Conservation (phyloP, 495 filamentous ascomycete genomes). For the Amniculicola lignicola region DNA sequence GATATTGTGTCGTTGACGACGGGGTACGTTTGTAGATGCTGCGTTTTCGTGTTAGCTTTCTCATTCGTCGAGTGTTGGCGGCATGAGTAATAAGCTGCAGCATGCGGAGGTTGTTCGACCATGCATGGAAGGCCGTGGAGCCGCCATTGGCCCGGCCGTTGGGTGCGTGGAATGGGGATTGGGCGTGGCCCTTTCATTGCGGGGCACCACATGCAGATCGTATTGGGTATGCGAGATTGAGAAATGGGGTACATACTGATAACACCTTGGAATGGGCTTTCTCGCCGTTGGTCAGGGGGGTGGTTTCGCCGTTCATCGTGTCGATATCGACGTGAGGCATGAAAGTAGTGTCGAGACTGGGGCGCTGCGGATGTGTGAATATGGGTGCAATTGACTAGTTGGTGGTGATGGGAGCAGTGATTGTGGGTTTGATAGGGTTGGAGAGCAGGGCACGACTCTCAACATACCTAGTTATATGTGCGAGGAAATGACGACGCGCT, state of each 20-base stretch:
- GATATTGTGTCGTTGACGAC: constrained; percentile 74
- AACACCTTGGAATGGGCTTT: constrained; percentile 63
- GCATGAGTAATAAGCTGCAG: not conserved
- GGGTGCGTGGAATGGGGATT: too few species aligned
- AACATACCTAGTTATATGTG: constrained; percentile 9
- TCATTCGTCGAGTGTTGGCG: not conserved
- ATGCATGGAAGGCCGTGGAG: too few species aligned
- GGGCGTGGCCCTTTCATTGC: too few species aligned
- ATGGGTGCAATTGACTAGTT: not conserved
- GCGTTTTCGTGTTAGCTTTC: constrained; percentile 23
- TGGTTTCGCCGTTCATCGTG: constrained; percentile 26
- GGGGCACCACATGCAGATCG: too few species aligned
- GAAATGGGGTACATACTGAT: constrained; percentile 56
- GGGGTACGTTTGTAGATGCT: constrained; percentile 86
- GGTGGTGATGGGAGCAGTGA: not conserved
- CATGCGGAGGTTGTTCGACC: not conserved
- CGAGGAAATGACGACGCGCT: not conserved
- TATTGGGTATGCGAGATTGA: too few species aligned
- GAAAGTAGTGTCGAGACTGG: not conserved
- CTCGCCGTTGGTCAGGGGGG: constrained; percentile 61
- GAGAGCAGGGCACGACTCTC: not conserved
- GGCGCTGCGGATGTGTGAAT: not conserved
- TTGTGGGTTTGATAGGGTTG: not conserved
- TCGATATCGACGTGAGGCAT: constrained; percentile 47
- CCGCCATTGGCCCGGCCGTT: too few species aligned